Evolutionary conservation across 1,284 basidiomycete species (phyloP).

Genomic region (Ustilago trichophora): DNA sequence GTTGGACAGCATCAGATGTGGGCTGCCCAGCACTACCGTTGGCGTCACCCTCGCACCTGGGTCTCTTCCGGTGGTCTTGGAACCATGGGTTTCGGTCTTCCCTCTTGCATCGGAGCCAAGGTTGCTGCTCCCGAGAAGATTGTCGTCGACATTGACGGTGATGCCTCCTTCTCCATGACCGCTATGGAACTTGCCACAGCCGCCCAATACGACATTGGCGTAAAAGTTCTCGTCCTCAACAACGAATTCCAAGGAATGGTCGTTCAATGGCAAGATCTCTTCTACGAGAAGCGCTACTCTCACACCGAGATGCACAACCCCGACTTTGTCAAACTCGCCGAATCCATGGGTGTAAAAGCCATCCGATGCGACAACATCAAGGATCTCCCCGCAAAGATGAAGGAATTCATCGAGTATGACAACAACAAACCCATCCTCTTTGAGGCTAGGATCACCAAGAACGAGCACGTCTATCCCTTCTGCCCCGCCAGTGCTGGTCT

Average conservation of each 20-base stretch:
- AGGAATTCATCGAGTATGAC: slow-evolving; percentile 96
- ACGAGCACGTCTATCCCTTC: slow-evolving; percentile 96
- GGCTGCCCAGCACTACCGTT: slow-evolving; percentile 94
- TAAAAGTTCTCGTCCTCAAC: slow-evolving; percentile 75
- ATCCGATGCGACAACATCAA: slow-evolving; percentile 77
- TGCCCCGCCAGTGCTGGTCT: slow-evolving; percentile 89
- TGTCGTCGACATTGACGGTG: slow-evolving; percentile 95
- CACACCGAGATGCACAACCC: slow-evolving; percentile 95
- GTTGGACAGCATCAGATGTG: slow-evolving; percentile 99
- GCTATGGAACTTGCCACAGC: slow-evolving; percentile 98
- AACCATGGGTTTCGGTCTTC: slow-evolving; percentile 93
- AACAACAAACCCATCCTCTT: slow-evolving; percentile 84
- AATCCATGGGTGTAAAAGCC: slow-evolving; percentile 90
- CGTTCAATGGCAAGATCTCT: slow-evolving; percentile 96
- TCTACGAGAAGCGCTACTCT: slow-evolving; percentile 92
- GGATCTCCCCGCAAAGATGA: slow-evolving; percentile 93
- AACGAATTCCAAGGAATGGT: slow-evolving; percentile 81
- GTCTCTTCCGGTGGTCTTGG: slow-evolving; percentile 97
- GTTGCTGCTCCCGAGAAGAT: slow-evolving; percentile 92
- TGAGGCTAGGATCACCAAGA: slow-evolving; percentile 85
- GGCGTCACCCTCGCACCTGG: slow-evolving; percentile 86
- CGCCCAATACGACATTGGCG: slow-evolving; percentile 87
- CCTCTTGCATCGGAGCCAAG: slow-evolving; percentile 93
- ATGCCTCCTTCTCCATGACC: slow-evolving; percentile 96
- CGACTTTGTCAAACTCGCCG: slow-evolving; percentile 86